Conservation (phyloP, 345 rosid genomes). For the Arabidopsis suecica region DNA sequence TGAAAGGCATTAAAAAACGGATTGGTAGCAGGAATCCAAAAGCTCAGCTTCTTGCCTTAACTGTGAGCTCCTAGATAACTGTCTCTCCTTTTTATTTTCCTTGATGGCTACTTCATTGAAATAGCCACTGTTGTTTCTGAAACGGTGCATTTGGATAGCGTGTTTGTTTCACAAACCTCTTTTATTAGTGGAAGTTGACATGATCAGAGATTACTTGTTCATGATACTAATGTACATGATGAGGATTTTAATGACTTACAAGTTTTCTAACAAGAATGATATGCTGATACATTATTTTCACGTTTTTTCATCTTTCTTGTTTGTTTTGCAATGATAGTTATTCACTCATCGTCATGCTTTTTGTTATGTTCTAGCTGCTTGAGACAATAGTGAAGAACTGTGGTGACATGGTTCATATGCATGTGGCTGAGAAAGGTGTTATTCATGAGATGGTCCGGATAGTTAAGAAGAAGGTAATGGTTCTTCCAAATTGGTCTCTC, state of each 20-base stretch:
- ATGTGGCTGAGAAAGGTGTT: constrained; percentile 96
- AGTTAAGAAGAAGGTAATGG: constrained; percentile 84
- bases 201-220: constrained; percentile 20
- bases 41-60: constrained; percentile 95
- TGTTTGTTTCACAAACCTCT: background rate
- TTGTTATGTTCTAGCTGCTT: constrained; percentile 64
- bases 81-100: constrained; percentile 10
- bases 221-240: constrained; percentile 1
- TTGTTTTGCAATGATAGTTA: constrained; percentile 26
- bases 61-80: constrained; percentile 63
- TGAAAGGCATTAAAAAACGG: constrained; percentile 90
- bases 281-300: constrained; percentile 17
- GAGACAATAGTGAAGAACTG: constrained; percentile 98
- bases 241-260: background rate
- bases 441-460: constrained; percentile 96
- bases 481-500: constrained; percentile 30
- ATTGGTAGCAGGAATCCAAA: constrained; percentile 86
- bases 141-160: constrained; percentile 19
- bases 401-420: constrained; percentile 99
- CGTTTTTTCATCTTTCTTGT: constrained; percentile 8
- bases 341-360: constrained; percentile 25
- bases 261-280: constrained; percentile 3
- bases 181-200: constrained; percentile 10
- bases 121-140: background rate
- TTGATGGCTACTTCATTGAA: background rate